Evolutionary conservation across 163 green algal species (phyloP), one percentile per base, ranked within the genome.

Genomic region (Chlorella variabilis): DNA sequence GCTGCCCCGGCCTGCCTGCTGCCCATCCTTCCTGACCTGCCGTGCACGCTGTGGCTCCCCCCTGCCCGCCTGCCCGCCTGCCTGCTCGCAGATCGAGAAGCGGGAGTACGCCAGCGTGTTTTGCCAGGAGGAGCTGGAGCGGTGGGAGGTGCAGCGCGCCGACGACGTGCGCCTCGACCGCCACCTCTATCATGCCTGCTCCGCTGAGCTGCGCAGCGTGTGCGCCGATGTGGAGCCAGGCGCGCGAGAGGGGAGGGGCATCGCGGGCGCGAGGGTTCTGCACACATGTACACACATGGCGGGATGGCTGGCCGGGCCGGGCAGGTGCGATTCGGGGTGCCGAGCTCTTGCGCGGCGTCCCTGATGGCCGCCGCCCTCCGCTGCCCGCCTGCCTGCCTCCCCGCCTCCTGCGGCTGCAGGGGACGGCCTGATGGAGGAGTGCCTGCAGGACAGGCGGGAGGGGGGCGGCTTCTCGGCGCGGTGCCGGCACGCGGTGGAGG

Each of bases 381-480:
- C 45, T 54, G 45, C 45, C 11, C 45, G 11, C 45, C 45, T 54
- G 11, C 11, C 45, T 11, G 11, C 11, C 45, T 54, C 45, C 45
- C 93, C 88, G 69, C 48, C 75, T 2, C 82, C 91, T n/a, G 88
- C 6, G 45, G 38, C 15, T 93, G 21, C 91, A n/a, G 91, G 89
- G 25, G 88, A 92, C 45, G 84, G 85, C 15, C 63, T 84, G 20
- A 91, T 91, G 20, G 92, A 94, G 85, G 89, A 94, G 54, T 98
- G 94, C 85, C 87, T 98, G 61, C 90, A 98, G 85, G 89, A 94
- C 48, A 83, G 96, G 71, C 87, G 91, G 0, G 58, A 91, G 4
- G 78, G 95, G 4, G 41, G 74, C 2, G 87, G 74, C 78, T 95
- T 95, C 78, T 88, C 71, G 25, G 29, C n/a, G 13, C 62, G 25